Evolutionary conservation across 345 rosid genomes (phyloP).

Genomic region (Ceriops zippeliana): DNA sequence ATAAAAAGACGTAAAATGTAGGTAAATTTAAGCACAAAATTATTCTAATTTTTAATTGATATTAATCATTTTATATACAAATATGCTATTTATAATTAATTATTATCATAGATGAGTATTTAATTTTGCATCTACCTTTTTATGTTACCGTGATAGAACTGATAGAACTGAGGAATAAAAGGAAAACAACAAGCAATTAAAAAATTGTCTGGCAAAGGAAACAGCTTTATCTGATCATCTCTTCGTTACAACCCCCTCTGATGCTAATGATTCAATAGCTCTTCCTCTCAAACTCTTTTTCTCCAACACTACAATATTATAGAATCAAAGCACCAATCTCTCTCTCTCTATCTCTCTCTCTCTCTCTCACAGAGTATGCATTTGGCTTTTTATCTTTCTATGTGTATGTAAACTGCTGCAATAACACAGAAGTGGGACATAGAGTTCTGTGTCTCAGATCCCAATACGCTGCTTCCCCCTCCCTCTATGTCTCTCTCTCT

Average conservation of each 20-base stretch:
- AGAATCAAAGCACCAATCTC: background rate
- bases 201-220: conserved; percentile 25
- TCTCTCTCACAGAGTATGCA: background rate
- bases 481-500: background rate
- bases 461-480: conserved; percentile 29
- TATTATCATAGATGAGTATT: background rate
- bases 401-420: conserved; percentile 22
- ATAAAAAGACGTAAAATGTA: too few relatives aligned
- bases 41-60: too few relatives aligned
- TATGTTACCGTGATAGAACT: background rate
- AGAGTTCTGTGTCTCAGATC: conserved; percentile 47
- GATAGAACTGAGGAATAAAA: background rate
- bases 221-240: conserved; percentile 32
- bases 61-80: too few relatives aligned
- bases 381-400: conserved; percentile 14
- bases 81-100: too few relatives aligned
- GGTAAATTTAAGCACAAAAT: too few relatives aligned
- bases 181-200: conserved; percentile 19
- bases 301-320: background rate
- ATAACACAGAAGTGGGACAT: conserved; percentile 36
- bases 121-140: background rate
- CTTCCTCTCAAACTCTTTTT: background rate
- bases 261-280: conserved; percentile 35
- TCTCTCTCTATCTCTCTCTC: background rate
- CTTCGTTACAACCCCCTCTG: conserved; percentile 12